phyloP scores from a whole-genome alignment of 2,329 filamentous ascomycete genomes.

The Hansfordia pulvinata region DNA sequence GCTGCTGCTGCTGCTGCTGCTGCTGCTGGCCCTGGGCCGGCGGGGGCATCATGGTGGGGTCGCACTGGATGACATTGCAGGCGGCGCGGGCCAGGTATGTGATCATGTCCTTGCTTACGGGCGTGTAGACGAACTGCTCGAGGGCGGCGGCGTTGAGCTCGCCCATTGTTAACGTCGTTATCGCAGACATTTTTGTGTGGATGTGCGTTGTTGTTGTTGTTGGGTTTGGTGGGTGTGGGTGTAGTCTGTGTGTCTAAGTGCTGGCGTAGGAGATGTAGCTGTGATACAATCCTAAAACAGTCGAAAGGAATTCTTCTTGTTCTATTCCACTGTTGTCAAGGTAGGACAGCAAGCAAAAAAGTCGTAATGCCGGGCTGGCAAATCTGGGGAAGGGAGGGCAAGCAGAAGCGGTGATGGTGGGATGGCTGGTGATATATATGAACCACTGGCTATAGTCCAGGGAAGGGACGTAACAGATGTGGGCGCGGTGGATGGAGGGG shows the following conservation, averaged over 20 bases:
- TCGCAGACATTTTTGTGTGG: conserved; percentile 28
- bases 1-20: conserved; percentile 21
- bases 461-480: too few species aligned
- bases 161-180: conserved; percentile 28
- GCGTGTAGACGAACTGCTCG: conserved; percentile 67
- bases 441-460: too few species aligned
- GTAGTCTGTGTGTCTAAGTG: neutral
- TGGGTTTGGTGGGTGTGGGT: conserved; percentile 2
- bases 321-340: too few species aligned
- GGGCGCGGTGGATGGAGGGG: too few species aligned
- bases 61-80: conserved; percentile 67
- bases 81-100: conserved; percentile 62
- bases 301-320: too few species aligned
- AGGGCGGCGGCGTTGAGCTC: conserved; percentile 62
- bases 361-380: too few species aligned
- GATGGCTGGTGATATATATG: too few species aligned
- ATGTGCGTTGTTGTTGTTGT: conserved; percentile 13
- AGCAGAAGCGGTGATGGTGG: too few species aligned
- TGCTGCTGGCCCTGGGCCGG: conserved; percentile 22
- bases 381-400: too few species aligned
- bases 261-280: too few species aligned
- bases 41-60: conserved; percentile 42
- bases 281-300: too few species aligned
- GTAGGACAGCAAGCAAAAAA: too few species aligned
- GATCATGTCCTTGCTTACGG: conserved; percentile 67